These are phyloP conservation scores for Trichoderma virens DNA, from an alignment of 495 filamentous ascomycete genomes.

Conservation along the genomic window DNA sequence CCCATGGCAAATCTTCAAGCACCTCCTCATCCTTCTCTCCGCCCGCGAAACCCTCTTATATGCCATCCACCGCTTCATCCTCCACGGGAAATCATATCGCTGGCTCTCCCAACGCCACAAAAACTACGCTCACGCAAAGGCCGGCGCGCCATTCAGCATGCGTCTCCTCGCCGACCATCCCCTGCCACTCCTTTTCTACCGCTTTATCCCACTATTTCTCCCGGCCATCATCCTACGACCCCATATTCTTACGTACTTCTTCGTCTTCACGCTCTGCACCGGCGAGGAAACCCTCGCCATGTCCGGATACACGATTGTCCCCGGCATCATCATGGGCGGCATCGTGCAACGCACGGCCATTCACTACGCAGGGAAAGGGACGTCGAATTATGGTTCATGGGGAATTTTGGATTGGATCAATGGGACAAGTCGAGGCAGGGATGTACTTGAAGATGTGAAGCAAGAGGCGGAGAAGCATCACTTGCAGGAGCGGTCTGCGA, in stretches of 20 bases:
- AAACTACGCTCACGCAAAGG: constrained; percentile 53
- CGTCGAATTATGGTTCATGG: constrained; percentile 71
- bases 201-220: constrained; percentile 65
- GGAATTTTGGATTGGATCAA: constrained; percentile 70
- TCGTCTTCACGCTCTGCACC: constrained; percentile 59
- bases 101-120: constrained; percentile 40
- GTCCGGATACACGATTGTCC: constrained; percentile 69
- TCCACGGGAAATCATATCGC: constrained; percentile 46
- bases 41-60: constrained; percentile 57
- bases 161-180: constrained; percentile 71
- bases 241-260: constrained; percentile 73
- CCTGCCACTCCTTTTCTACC: constrained; percentile 57
- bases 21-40: constrained; percentile 55
- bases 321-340: constrained; percentile 66
- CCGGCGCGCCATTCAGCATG: constrained; percentile 50
- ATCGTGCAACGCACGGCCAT: constrained; percentile 61
- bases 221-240: constrained; percentile 56
- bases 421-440: constrained; percentile 57
- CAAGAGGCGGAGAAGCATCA: constrained; percentile 53
- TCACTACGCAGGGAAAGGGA: constrained; percentile 53
- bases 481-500: constrained; percentile 40
- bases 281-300: constrained; percentile 70
- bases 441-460: constrained; percentile 46
- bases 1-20: constrained; percentile 48
- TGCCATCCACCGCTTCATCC: constrained; percentile 59